phyloP scores from a whole-genome alignment of 2,329 filamentous ascomycete genomes.

The Colletotrichum truncatum region DNA sequence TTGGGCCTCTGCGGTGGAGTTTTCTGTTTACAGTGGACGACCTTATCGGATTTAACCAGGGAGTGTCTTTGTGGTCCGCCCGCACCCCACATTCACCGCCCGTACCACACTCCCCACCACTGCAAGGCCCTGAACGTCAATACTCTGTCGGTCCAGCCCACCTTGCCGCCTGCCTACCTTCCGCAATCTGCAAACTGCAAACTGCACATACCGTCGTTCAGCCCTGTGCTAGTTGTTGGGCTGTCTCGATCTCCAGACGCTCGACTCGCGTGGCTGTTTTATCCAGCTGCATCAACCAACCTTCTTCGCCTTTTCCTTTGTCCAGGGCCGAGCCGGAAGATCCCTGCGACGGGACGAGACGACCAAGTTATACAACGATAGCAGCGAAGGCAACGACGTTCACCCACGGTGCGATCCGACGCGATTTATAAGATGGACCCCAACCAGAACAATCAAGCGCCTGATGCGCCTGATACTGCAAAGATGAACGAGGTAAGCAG shows the following conservation, averaged over 20 bases:
- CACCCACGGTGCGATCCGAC: too few relatives aligned
- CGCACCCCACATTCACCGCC: slow-evolving; percentile 5
- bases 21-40: background rate
- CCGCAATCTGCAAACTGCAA: background rate
- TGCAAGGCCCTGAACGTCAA: slow-evolving; percentile 13
- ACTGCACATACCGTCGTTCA: background rate
- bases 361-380: too few relatives aligned
- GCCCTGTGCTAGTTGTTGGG: too few relatives aligned
- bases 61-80: background rate
- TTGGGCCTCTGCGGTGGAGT: slow-evolving; percentile 1
- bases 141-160: background rate
- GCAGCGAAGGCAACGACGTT: background rate
- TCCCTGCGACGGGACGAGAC: too few relatives aligned
- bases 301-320: too few relatives aligned
- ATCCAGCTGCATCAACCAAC: too few relatives aligned
- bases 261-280: too few relatives aligned
- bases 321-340: too few relatives aligned
- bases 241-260: too few relatives aligned
- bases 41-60: slow-evolving; percentile 20
- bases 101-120: slow-evolving; percentile 10
- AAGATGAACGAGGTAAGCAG: slow-evolving; percentile 66
- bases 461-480: slow-evolving; percentile 65
- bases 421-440: slow-evolving; percentile 57
- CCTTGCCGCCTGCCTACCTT: background rate
- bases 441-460: slow-evolving; percentile 49